Percentiles rank a stretch among this genome's conserved stretches.
phyloP scores from a whole-genome alignment of 495 filamentous ascomycete genomes.

The Penicillium macrosclerotiorum region DNA sequence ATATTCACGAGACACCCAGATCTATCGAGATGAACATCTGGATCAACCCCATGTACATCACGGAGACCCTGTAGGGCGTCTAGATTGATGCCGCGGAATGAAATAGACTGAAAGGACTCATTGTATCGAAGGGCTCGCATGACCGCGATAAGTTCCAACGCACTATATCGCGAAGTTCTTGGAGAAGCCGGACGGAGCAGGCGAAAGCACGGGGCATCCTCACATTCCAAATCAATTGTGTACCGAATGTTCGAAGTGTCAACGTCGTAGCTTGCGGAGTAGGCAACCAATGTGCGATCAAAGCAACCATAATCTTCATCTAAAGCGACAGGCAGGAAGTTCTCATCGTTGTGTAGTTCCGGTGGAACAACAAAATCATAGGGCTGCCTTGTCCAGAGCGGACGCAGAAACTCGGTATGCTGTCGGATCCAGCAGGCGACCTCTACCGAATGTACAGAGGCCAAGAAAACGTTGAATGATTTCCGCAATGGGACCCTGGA shows the following conservation, averaged over 20 bases:
- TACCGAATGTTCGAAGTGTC: conserved; percentile 74
- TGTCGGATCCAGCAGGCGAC: conserved; percentile 73
- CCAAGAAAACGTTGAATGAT: conserved; percentile 66
- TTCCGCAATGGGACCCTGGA: conserved; percentile 62
- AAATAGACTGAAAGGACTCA: conserved; percentile 82
- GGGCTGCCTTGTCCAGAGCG: conserved; percentile 74
- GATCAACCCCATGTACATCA: conserved; percentile 62
- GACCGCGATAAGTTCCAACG: conserved; percentile 77
- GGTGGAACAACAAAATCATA: conserved; percentile 62
- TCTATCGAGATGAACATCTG: conserved; percentile 58
- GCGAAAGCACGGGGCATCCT: conserved; percentile 79
- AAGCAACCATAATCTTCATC: conserved; percentile 78
- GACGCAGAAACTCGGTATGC: conserved; percentile 74
- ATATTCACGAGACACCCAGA: conserved; percentile 56
- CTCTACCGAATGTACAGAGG: conserved; percentile 72
- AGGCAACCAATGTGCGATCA: conserved; percentile 80
- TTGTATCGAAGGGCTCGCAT: conserved; percentile 89
- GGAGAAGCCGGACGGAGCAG: conserved; percentile 66
- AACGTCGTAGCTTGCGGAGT: conserved; percentile 75
- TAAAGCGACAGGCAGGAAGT: conserved; percentile 59
- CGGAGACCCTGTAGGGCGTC: conserved; percentile 60
- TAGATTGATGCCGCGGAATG: conserved; percentile 73
- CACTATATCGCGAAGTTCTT: conserved; percentile 57
- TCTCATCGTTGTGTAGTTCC: conserved; percentile 57
- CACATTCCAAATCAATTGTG: conserved; percentile 69